phyloP scores from a whole-genome alignment of 1,284 basidiomycete genomes.

The Tilletia setariae region DNA sequence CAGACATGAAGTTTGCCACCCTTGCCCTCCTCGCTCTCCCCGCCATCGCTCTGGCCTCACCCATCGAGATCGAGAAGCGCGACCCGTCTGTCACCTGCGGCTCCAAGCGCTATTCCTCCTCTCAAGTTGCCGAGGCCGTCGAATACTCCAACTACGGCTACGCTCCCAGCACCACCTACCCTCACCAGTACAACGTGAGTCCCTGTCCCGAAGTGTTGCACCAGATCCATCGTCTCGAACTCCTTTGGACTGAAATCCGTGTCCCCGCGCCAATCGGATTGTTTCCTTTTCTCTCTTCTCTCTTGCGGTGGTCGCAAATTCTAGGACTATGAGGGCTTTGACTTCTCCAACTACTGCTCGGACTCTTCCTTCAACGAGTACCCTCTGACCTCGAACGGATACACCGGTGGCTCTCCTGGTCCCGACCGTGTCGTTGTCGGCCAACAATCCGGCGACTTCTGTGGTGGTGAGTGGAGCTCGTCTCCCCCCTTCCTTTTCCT shows the following conservation, averaged over 20 bases:
- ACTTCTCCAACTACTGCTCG: slow-evolving; percentile 39
- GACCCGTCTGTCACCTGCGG: slow-evolving; percentile 36
- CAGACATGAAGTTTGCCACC: slow-evolving; percentile 32
- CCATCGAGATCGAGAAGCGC: slow-evolving; percentile 28
- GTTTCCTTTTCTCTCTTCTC: too few species aligned
- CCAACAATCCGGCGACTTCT: slow-evolving; percentile 27
- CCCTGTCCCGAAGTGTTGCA: not conserved
- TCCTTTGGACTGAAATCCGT: not conserved
- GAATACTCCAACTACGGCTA: slow-evolving; percentile 28
- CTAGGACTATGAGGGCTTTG: slow-evolving; percentile 28
- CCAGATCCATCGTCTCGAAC: not conserved
- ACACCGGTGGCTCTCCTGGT: slow-evolving; percentile 35
- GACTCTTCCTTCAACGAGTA: slow-evolving; percentile 29
- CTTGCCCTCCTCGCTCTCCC: slow-evolving; percentile 30
- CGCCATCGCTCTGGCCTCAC: slow-evolving; percentile 27
- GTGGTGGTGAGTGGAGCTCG: slow-evolving; percentile 23
- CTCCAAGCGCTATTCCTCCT: slow-evolving; percentile 25
- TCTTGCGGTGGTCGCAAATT: too few species aligned
- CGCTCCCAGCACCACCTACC: slow-evolving; percentile 29
- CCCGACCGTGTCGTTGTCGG: slow-evolving; percentile 39
- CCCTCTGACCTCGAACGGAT: slow-evolving; percentile 5
- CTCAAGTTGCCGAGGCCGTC: slow-evolving; percentile 33
- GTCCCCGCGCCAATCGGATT: too few species aligned
- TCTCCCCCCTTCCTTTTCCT: not conserved
- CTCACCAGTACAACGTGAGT: slow-evolving; percentile 33